Conservation (phyloP, 2,329 filamentous ascomycete species). For the Septoria linicola region DNA sequence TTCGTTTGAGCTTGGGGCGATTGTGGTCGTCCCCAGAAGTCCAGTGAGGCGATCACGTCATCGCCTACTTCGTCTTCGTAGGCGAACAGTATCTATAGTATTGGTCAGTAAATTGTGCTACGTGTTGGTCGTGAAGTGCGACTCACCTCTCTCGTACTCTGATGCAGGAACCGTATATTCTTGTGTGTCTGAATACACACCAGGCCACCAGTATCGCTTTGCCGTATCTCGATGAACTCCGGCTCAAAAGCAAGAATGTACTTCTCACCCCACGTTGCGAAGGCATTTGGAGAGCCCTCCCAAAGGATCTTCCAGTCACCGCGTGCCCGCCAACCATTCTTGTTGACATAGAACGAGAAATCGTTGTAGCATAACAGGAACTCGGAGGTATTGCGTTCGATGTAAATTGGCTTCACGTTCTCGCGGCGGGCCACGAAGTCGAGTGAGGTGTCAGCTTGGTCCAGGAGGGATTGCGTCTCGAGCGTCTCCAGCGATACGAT, state of each 20-base stretch:
- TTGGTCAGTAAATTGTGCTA: not conserved
- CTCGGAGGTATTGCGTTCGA: constrained; percentile 93
- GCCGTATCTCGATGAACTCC: constrained; percentile 94
- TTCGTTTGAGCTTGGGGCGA: constrained; percentile 24
- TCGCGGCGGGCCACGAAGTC: constrained; percentile 96
- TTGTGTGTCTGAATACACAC: constrained; percentile 95
- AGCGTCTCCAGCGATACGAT: constrained; percentile 94
- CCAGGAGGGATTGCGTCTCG: constrained; percentile 94
- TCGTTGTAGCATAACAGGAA: constrained; percentile 98
- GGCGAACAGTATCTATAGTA: constrained; percentile 84
- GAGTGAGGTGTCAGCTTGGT: constrained; percentile 95
- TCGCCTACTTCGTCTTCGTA: constrained; percentile 95
- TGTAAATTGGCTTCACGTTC: constrained; percentile 84
- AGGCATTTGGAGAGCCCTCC: constrained; percentile 89
- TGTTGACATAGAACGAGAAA: constrained; percentile 98
- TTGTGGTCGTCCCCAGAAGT: constrained; percentile 72
- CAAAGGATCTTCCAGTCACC: constrained; percentile 97
- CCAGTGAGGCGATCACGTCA: constrained; percentile 89
- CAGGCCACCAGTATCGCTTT: constrained; percentile 85
- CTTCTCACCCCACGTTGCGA: constrained; percentile 84
- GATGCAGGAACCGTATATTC: constrained; percentile 93
- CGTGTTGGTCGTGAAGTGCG: not conserved
- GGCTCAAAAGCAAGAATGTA: constrained; percentile 97
- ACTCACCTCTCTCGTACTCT: constrained; percentile 90
- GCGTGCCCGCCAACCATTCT: constrained; percentile 93